Evolutionary conservation across 202 grass and related monocot species (phyloP).

Genomic region (Alloteropsis angusta): DNA sequence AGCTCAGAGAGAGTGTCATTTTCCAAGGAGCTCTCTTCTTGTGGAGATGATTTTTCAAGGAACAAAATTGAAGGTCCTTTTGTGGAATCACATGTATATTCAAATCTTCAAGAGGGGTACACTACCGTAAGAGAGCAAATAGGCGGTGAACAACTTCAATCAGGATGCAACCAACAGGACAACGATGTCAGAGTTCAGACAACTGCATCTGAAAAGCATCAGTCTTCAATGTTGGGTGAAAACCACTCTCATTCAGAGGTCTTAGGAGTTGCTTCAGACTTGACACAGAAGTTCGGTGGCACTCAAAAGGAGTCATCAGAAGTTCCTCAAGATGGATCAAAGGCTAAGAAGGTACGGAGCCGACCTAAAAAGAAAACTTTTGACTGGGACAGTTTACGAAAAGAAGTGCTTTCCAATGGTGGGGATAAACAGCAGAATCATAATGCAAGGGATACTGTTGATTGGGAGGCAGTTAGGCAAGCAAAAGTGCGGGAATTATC

Average conservation of each 20-base stretch:
- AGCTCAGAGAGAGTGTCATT: conserved; percentile 17
- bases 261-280: conserved; percentile 30
- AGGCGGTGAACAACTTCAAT: conserved; percentile 13
- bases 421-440: conserved; percentile 37
- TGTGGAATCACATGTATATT: background rate
- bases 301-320: conserved; percentile 17
- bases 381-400: conserved; percentile 81
- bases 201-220: conserved; percentile 16
- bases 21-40: conserved; percentile 14
- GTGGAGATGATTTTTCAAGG: background rate
- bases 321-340: conserved; percentile 28
- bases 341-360: conserved; percentile 34
- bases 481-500: conserved; percentile 55
- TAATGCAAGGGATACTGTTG: conserved; percentile 50
- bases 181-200: conserved; percentile 21
- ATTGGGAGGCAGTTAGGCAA: conserved; percentile 64
- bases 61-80: conserved; percentile 22
- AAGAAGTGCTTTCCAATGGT: conserved; percentile 33
- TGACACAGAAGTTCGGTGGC: conserved; percentile 28
- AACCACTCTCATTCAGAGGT: conserved; percentile 27
- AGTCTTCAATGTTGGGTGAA: conserved; percentile 24
- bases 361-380: conserved; percentile 39
- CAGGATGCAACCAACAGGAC: conserved; percentile 23
- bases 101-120: conserved; percentile 22
- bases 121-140: conserved; percentile 16